Percentiles rank a stretch among this genome's conserved stretches.
Evolutionary conservation across 2,329 filamentous ascomycete genomes (phyloP).

Genomic region (Colletotrichum tropicale): DNA sequence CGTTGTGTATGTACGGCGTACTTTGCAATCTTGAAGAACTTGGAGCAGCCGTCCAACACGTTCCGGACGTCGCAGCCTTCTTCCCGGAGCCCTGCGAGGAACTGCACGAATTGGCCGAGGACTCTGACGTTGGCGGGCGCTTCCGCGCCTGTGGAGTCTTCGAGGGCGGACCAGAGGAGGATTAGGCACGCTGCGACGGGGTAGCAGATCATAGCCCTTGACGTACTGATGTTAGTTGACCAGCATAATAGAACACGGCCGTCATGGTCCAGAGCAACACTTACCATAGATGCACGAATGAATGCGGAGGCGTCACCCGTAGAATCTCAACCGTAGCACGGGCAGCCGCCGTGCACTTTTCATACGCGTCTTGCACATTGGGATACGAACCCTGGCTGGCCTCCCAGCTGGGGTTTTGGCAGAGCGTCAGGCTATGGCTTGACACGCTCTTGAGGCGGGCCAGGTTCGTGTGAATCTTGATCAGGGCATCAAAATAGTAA

Average conservation of each 20-base stretch:
- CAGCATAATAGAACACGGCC: not conserved
- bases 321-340: conserved; percentile 1
- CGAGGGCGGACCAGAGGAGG: conserved; percentile 3
- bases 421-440: not conserved
- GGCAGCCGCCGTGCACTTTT: not conserved
- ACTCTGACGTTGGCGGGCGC: not conserved
- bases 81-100: conserved; percentile 1
- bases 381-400: not conserved
- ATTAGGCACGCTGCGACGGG: conserved; percentile 2
- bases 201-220: conserved; percentile 8
- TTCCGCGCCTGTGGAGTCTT: conserved; percentile 2
- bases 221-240: not conserved
- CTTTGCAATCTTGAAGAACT: conserved; percentile 12
- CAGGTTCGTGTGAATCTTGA: not conserved
- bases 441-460: not conserved
- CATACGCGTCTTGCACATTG: not conserved
- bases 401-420: not conserved
- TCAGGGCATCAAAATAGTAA: not conserved
- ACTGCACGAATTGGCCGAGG: conserved; percentile 10
- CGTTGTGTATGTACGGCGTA: conserved; percentile 9
- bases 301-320: not conserved
- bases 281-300: conserved; percentile 5
- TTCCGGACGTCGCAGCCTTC: not conserved
- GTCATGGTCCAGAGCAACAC: not conserved
- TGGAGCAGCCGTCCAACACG: conserved; percentile 8